Evolutionary conservation across 2,329 filamentous ascomycete species (phyloP), one percentile per base, ranked within the genome.

Genomic region (Pyricularia pennisetigena): DNA sequence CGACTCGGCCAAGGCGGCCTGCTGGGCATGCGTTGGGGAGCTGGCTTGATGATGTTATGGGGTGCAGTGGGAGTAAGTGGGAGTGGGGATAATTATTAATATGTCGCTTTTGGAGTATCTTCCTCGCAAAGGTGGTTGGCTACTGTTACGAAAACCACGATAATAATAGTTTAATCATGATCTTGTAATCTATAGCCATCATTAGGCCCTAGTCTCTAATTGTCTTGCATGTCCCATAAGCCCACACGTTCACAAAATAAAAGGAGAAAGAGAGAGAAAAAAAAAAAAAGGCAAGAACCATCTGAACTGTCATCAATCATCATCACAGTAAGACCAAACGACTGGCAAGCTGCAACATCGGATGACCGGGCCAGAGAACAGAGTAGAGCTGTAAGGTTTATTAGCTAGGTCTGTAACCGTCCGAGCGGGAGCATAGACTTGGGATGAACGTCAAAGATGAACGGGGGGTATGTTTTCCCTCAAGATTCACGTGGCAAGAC

Each of bases 11-110:
- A 32, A n/a, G 24, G 59, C 63, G 29, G 66, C 12, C 6, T 67
- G 66, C 24, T 67, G 66, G 66, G 12, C 66, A 14, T 67, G 66
- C n/a, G 59, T 28, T 28, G 59, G 26, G 14, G 10, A 29, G 26
- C 59, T 62, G 6, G 10, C 26, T 62, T 62, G 59, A 62, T 62
- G 26, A 20, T 28, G 6, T 0, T 2, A 28, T 28, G n/a, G 20
- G 24, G 59, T 26, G 24, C 16, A 49, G 16, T 1, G 5, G 16
- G 16, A 20, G 16, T n/a, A 8, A 4, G 5, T 49, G 41, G 9
- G 16, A 16, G 30, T 5, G 30, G 30, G 30, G n/a, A n/a, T n/a
- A n/a, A n/a, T n/a, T n/a, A 14, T 29, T 35, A 35, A 14, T 12
- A 14, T 35, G 12, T 35, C 2, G 9, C 32, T 35, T 14, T 35